phyloP scores from a whole-genome alignment of 139 green algal genomes.

The Chlorella sp. region DNA sequence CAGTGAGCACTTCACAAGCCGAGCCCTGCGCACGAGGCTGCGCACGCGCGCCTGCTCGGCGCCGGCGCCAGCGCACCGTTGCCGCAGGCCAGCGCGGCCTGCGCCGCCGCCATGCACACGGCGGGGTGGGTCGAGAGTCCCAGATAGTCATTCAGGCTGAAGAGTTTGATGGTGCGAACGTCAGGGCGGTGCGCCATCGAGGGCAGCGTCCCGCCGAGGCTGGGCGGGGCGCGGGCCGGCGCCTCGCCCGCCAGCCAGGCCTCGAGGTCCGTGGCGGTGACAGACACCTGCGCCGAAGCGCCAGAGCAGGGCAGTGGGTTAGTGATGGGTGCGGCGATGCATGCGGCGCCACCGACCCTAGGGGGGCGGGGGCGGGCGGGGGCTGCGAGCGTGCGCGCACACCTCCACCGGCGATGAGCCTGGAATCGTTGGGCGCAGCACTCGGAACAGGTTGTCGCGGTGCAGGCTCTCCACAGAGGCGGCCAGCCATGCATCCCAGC shows the following conservation, averaged over 20 bases:
- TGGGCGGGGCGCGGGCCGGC: not conserved
- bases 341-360: no score
- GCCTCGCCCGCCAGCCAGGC: slow-evolving; percentile 28
- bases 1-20: no score
- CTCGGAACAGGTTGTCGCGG: slow-evolving; percentile 39
- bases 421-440: slow-evolving; percentile 43
- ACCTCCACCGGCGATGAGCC: slow-evolving; percentile 36
- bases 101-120: slow-evolving; percentile 64
- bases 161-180: slow-evolving; percentile 65
- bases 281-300: no score
- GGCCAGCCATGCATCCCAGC: slow-evolving; percentile 39
- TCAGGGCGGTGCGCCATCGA: not conserved
- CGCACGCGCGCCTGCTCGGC: no score
- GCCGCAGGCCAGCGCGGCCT: slow-evolving; percentile 42
- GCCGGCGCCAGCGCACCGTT: slow-evolving; percentile 11
- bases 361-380: no score
- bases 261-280: slow-evolving; percentile 43
- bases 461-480: slow-evolving; percentile 28
- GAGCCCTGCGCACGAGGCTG: no score
- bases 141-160: slow-evolving; percentile 95
- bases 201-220: no score
- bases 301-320: no score
- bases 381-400: no score
- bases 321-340: no score
- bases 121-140: slow-evolving; percentile 84